Percentiles rank a stretch among this genome's conserved stretches.
These are phyloP conservation scores for Gossypium longicalyx DNA, from an alignment of 345 rosid genomes.

Conservation along the genomic window DNA sequence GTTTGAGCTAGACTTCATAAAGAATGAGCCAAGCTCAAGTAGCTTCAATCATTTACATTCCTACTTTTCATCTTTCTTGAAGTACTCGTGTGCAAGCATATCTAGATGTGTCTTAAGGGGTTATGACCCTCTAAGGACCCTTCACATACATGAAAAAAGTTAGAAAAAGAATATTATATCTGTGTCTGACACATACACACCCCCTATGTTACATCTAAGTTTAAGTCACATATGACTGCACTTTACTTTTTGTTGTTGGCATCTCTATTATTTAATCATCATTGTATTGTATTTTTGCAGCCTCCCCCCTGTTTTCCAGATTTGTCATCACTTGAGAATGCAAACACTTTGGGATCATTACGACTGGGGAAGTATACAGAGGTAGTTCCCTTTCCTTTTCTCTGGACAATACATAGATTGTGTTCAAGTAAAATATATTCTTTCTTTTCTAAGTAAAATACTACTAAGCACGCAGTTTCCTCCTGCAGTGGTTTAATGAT, in stretches of 20 bases:
- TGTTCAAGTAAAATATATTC: not conserved
- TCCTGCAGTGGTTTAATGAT: slow-evolving; percentile 88
- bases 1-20: no score
- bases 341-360: slow-evolving; percentile 46
- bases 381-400: slow-evolving; percentile 34
- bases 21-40: not conserved
- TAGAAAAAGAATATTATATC: not conserved
- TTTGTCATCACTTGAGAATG: slow-evolving; percentile 40
- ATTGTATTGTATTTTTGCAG: slow-evolving; percentile 35
- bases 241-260: not conserved
- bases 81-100: not conserved
- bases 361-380: slow-evolving; percentile 70
- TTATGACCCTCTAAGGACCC: not conserved
- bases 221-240: not conserved
- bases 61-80: not conserved
- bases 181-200: not conserved
- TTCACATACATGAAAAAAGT: not conserved
- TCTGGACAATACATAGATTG: slow-evolving; percentile 6
- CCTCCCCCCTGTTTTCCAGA: slow-evolving; percentile 70
- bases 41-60: not conserved
- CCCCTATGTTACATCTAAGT: not conserved
- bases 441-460: not conserved
- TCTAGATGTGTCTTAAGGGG: not conserved
- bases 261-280: not conserved
- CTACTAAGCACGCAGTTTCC: slow-evolving; percentile 12